phyloP scores from a whole-genome alignment of 306 rosid species.

The Medicago ruthenica region DNA sequence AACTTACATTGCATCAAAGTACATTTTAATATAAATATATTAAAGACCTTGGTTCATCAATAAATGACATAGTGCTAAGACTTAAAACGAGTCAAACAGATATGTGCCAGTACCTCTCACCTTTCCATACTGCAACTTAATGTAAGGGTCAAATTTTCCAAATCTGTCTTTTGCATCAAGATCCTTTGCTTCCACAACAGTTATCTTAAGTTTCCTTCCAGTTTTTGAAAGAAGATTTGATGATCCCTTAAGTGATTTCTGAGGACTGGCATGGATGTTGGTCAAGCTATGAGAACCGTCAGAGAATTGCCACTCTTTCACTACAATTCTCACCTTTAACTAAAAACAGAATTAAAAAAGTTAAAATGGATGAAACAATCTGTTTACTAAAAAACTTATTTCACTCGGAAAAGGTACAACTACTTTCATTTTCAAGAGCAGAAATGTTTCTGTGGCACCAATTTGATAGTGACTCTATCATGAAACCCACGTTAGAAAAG shows the following conservation, averaged over 20 bases:
- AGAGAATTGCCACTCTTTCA: conserved; percentile 93
- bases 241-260: conserved; percentile 63
- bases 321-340: conserved; percentile 76
- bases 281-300: conserved; percentile 81
- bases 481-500: not conserved
- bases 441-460: not conserved
- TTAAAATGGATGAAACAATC: conserved; percentile 23
- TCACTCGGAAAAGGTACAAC: conserved; percentile 25
- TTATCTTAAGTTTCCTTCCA: conserved; percentile 83
- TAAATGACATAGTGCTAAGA: conserved; percentile 11
- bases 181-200: conserved; percentile 81
- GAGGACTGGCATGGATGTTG: conserved; percentile 49
- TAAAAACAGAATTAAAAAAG: conserved; percentile 45
- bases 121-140: conserved; percentile 92
- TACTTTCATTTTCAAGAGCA: conserved; percentile 26
- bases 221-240: conserved; percentile 68
- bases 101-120: conserved; percentile 46
- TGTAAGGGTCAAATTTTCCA: conserved; percentile 73
- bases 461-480: not conserved
- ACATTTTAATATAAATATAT: conserved; percentile 18
- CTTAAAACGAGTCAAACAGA: conserved; percentile 20
- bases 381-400: conserved; percentile 5
- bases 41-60: conserved; percentile 25
- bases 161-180: conserved; percentile 66
- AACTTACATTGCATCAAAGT: not conserved